Conservation (phyloP, 768 basidiomycete species). For the Cubamyces lactineus region DNA sequence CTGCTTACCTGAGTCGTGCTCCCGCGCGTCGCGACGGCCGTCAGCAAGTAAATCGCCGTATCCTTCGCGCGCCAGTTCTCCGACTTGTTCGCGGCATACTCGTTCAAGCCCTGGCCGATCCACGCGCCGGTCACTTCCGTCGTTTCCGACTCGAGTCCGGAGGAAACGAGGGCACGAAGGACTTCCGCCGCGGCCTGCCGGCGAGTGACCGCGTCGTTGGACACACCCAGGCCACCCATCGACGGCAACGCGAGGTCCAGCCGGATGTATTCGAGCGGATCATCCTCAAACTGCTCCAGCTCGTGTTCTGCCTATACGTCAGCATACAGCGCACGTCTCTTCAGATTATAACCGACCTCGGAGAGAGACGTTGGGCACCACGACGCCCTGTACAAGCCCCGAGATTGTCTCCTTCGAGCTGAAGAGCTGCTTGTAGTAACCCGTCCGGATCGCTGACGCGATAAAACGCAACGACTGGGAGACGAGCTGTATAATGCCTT, state of each 20-base stretch:
- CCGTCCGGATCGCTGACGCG: conserved; percentile 88
- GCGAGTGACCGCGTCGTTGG: conserved; percentile 79
- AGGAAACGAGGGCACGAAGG: conserved; percentile 84
- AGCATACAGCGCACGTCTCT: neutral
- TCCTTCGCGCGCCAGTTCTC: conserved; percentile 91
- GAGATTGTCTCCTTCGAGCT: conserved; percentile 81
- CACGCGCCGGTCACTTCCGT: conserved; percentile 87
- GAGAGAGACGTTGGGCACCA: conserved; percentile 90
- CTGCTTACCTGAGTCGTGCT: conserved; percentile 75
- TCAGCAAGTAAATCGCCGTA: conserved; percentile 89
- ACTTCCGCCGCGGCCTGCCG: conserved; percentile 95
- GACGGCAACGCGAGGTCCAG: conserved; percentile 77
- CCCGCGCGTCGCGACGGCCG: conserved; percentile 90
- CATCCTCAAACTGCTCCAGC: conserved; percentile 95
- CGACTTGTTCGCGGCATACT: conserved; percentile 62
- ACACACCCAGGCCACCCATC: conserved; percentile 42
- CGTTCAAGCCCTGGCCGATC: conserved; percentile 72
- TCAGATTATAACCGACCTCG: conserved; percentile 46
- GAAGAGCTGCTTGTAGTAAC: conserved; percentile 80
- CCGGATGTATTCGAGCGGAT: conserved; percentile 93
- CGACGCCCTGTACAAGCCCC: conserved; percentile 84
- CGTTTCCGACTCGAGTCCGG: conserved; percentile 81
- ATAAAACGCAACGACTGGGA: conserved; percentile 90
- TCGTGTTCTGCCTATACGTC: conserved; percentile 62
- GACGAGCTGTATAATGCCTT: conserved; percentile 64